Base-by-base conservation (phyloP, 1,139 yeast genomes). In the Protomyces inundatus region DNA sequence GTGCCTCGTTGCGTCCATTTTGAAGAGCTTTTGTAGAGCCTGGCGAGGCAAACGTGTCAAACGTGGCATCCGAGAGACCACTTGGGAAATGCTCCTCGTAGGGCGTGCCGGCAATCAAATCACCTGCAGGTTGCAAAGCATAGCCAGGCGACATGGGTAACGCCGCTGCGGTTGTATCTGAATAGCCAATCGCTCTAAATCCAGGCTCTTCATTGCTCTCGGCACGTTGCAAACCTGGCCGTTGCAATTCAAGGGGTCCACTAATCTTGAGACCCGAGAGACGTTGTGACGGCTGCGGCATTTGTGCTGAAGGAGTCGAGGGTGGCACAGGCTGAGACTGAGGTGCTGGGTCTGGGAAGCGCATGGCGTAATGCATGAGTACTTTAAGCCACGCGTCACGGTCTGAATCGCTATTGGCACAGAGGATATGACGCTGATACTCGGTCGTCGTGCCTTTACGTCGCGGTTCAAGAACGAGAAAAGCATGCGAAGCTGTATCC, bases 351-450 rank as follows among this genome's bases (percentile, higher is more conserved):
- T 42, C 48, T 9, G 48, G n/a, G 32, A n/a, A 42, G 23, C 48
- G 48, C 23, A 42, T 42, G 9, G 61, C 73, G 61, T 78, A 78
- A 66, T 82, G 85, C 52, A 85, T 78, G 68, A 87, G 75, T 1
- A 83, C 80, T 30, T 82, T 79, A 35, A 87, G 82, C 97, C 97
- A 88, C 4, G 80, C 80, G 69, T 88, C 95, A 63, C 96, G 82
- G 70, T 90, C 96, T 40, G 78, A 80, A 62, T 87, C 89, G 1
- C 87, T 83, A 73, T 90, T 97, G 1, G 96, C 90, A 75, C 96
- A 90, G 67, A 90, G 81, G 61, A 85, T 82, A 73, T 88, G 90
- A 66, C 84, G 85, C 1, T 83, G 81, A 45, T 72, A 74, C 10
- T 42, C 48, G 1, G 83, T 77, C n/a, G 82, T 75, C 58, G 83